Evolutionary conservation across 192 early-diverging fungal genomes (phyloP).

Genomic region (Umbelopsis sp.): DNA sequence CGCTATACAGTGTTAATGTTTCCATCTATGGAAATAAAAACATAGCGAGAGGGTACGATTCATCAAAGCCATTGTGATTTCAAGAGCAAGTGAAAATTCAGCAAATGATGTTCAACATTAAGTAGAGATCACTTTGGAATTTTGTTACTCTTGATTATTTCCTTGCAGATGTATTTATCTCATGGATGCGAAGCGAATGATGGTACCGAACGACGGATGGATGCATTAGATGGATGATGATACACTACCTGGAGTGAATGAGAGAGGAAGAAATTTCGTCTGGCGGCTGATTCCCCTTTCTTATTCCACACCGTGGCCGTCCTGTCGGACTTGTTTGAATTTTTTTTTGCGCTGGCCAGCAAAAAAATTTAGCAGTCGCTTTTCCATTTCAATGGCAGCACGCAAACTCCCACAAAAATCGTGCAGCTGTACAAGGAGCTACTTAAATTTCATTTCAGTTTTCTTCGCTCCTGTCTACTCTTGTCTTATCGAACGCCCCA

Average conservation of each 20-base stretch:
- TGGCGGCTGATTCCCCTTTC: neutral
- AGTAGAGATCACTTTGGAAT: neutral
- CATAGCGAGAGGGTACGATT: conserved; percentile 14
- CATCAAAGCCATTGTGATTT: conserved; percentile 7
- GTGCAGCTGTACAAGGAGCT: no score
- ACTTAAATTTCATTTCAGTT: no score
- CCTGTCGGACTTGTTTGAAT: no score
- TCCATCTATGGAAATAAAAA: neutral
- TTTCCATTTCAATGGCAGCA: no score
- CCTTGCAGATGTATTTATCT: conserved; percentile 16
- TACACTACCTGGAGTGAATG: conserved; percentile 23
- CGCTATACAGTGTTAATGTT: conserved; percentile 13
- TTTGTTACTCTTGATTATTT: conserved; percentile 18
- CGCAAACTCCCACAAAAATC: no score
- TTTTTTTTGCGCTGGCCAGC: no score
- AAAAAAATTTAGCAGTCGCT: no score
- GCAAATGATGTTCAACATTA: conserved; percentile 18
- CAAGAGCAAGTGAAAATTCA: conserved; percentile 17
- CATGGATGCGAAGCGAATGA: conserved; percentile 21
- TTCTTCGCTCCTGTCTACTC: no score
- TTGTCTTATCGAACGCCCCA: no score
- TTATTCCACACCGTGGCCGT: neutral
- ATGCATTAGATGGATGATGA: neutral
- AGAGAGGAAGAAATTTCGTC: conserved; percentile 15
- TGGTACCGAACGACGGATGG: conserved; percentile 17